These are phyloP conservation scores for Barnettozyma vustinii DNA, from an alignment of 805 yeast species.

Conservation along the genomic window DNA sequence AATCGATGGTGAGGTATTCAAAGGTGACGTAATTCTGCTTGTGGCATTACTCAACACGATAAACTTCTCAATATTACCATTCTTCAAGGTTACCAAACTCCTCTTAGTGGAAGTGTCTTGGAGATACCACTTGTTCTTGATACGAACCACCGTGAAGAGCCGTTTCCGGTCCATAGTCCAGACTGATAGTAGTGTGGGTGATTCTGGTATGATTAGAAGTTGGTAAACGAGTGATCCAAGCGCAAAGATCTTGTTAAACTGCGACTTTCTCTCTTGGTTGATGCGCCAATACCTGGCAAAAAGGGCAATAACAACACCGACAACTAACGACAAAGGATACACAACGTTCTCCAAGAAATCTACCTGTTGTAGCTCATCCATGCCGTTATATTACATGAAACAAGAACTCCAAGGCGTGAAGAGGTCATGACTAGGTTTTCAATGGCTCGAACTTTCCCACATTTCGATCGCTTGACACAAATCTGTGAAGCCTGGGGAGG, in stretches of 20 bases:
- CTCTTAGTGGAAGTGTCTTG: constrained; percentile 7
- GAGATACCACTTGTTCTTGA: constrained; percentile 17
- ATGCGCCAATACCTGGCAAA: constrained; percentile 1
- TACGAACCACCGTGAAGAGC: constrained; percentile 13
- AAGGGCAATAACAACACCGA: background rate
- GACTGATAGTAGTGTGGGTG: constrained; percentile 22
- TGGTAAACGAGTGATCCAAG: constrained; percentile 1
- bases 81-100: constrained; percentile 16
- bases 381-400: background rate
- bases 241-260: constrained; percentile 6
- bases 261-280: background rate
- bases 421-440: background rate
- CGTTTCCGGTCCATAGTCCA: constrained; percentile 21
- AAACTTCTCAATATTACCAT: constrained; percentile 14
- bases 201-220: constrained; percentile 22
- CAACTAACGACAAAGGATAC: constrained; percentile 3
- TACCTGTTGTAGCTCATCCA: constrained; percentile 5
- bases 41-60: constrained; percentile 11
- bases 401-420: background rate
- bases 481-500: background rate
- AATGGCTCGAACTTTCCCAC: background rate
- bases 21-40: constrained; percentile 8
- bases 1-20: constrained; percentile 18
- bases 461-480: background rate
- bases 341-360: constrained; percentile 7